These are phyloP conservation scores for Colletotrichum australisinense DNA, from an alignment of 2,329 filamentous ascomycete species.

Conservation along the genomic window DNA sequence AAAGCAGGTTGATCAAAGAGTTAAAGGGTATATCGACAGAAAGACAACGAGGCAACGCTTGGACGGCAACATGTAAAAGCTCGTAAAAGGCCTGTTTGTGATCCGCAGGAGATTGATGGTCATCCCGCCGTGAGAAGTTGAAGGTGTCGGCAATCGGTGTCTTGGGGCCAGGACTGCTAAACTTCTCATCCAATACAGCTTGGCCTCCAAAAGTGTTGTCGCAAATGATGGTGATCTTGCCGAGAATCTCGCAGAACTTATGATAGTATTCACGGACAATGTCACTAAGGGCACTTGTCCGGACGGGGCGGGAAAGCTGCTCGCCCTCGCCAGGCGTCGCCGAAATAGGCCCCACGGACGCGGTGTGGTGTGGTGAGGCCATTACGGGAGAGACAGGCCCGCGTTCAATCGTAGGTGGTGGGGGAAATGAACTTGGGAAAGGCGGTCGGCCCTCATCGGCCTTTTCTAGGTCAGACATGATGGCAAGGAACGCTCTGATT, in stretches of 20 bases:
- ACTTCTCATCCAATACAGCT: constrained; percentile 94
- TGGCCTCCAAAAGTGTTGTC: constrained; percentile 98
- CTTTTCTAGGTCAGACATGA: constrained; percentile 93
- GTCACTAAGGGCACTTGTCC: constrained; percentile 75
- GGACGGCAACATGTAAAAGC: constrained; percentile 92
- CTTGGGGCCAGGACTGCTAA: constrained; percentile 86
- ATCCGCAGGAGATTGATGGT: constrained; percentile 77
- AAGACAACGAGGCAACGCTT: constrained; percentile 93
- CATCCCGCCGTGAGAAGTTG: constrained; percentile 87
- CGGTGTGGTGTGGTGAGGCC: constrained; percentile 45
- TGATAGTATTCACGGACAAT: constrained; percentile 86
- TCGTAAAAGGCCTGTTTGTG: constrained; percentile 97
- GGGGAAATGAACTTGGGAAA: constrained; percentile 77
- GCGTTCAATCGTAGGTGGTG: constrained; percentile 53
- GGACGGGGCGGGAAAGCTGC: constrained; percentile 73
- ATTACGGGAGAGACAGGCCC: constrained; percentile 62
- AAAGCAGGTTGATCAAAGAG: constrained; percentile 91
- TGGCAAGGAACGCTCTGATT: constrained; percentile 91
- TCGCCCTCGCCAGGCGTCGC: constrained; percentile 62
- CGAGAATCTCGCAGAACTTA: constrained; percentile 93
- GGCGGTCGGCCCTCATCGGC: constrained; percentile 81
- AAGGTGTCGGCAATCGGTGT: constrained; percentile 96
- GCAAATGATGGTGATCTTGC: constrained; percentile 95
- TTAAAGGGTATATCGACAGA: constrained; percentile 93
- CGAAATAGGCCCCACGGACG: constrained; percentile 33